These are phyloP conservation scores for Penicillium taxi DNA, from an alignment of 495 filamentous ascomycete species.

Conservation along the genomic window DNA sequence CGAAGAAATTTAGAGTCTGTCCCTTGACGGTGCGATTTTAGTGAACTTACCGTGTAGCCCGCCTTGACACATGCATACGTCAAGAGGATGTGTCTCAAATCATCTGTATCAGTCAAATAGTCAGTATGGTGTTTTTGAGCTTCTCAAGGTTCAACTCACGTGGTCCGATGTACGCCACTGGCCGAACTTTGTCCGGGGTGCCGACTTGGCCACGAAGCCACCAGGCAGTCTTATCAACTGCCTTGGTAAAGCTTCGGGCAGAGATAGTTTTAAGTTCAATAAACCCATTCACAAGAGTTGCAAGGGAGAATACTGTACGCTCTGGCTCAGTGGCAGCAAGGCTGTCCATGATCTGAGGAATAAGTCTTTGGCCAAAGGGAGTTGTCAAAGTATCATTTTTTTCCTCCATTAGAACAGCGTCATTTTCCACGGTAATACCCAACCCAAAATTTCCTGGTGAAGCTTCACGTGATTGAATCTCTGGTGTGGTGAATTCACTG, in stretches of 20 bases:
- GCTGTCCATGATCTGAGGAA: conserved; percentile 4
- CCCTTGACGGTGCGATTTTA: too few relatives aligned
- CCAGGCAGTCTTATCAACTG: conserved; percentile 7
- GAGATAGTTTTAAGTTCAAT: background rate
- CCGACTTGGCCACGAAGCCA: conserved; percentile 4
- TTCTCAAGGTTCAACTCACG: too few relatives aligned
- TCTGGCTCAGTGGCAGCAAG: conserved; percentile 3
- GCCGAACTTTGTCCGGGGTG: background rate
- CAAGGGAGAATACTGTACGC: conserved; percentile 2
- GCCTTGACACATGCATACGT: conserved; percentile 6
- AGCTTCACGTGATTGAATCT: background rate
- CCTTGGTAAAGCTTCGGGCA: conserved; percentile 1
- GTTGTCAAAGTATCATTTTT: background rate
- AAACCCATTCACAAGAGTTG: background rate
- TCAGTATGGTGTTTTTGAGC: too few relatives aligned
- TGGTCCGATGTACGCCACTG: conserved; percentile 6
- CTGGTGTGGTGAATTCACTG: conserved; percentile 1
- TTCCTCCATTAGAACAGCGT: background rate
- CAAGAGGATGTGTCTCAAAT: conserved; percentile 5
- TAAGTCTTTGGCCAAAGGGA: conserved; percentile 4
- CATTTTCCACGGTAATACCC: too few relatives aligned
- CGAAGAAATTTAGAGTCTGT: too few relatives aligned
- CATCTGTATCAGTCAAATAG: background rate
- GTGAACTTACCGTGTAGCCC: conserved; percentile 2
- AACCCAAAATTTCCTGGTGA: too few relatives aligned